Evolutionary conservation across 148 eudicot genomes (phyloP).

Genomic region (Drosera capensis): DNA sequence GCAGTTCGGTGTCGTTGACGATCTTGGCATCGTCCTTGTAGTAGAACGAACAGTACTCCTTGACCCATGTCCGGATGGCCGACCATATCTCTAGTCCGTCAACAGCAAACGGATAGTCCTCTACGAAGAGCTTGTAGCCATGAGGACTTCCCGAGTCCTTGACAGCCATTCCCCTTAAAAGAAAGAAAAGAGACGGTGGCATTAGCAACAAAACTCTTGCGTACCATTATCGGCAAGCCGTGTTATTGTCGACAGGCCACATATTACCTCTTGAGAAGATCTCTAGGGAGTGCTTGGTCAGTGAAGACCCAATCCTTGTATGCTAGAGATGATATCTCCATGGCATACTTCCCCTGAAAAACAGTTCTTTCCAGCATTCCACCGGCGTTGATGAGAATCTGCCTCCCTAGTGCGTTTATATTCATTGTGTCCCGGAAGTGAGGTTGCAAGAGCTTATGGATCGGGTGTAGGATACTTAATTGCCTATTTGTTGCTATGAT

Average conservation of each 20-base stretch:
- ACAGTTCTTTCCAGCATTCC: slow-evolving; percentile 25
- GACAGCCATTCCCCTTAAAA: slow-evolving; percentile 16
- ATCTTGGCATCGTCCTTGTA: slow-evolving; percentile 8
- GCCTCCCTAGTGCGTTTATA: slow-evolving; percentile 28
- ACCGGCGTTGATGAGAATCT: slow-evolving; percentile 26
- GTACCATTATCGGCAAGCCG: too few species aligned
- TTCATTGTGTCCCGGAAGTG: slow-evolving; percentile 33
- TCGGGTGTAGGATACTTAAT: slow-evolving; percentile 32
- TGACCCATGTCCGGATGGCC: slow-evolving; percentile 17
- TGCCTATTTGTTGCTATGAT: slow-evolving; percentile 32
- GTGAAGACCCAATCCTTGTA: background rate
- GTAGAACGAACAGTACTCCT: slow-evolving; percentile 13
- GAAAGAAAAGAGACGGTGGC: too few species aligned
- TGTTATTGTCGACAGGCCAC: too few species aligned
- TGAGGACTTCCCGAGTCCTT: slow-evolving; percentile 10
- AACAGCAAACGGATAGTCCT: slow-evolving; percentile 22
- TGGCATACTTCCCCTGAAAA: slow-evolving; percentile 19
- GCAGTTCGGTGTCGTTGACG: slow-evolving; percentile 12
- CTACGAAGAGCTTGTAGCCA: slow-evolving; percentile 12
- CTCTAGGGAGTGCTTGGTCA: too few species aligned
- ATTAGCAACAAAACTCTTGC: too few species aligned
- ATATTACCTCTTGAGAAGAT: too few species aligned
- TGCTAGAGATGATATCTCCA: slow-evolving; percentile 19
- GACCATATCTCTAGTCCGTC: too few species aligned
- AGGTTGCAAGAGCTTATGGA: slow-evolving; percentile 28